Conservation (phyloP, 176 grass and related monocot species). For the Paspalum vaginatum region DNA sequence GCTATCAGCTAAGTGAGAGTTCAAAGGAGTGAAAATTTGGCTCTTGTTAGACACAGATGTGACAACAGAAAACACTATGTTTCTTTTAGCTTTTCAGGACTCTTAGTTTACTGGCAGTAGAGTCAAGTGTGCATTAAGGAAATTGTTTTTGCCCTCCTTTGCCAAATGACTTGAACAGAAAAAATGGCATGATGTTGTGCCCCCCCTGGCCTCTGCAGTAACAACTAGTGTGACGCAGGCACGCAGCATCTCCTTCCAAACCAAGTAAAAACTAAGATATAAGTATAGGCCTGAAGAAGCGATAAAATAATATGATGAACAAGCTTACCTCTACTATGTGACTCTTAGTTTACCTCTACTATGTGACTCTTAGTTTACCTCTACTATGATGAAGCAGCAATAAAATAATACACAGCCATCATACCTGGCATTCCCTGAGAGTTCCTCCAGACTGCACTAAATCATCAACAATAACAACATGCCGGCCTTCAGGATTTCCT, state of each 20-base stretch:
- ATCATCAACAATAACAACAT: slow-evolving; percentile 98
- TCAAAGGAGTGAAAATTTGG: not conserved
- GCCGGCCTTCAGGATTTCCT: slow-evolving; percentile 70
- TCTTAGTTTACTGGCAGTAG: not conserved
- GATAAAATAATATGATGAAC: too few relatives aligned
- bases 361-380: too few relatives aligned
- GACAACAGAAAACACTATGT: not conserved
- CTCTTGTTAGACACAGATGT: not conserved
- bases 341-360: too few relatives aligned
- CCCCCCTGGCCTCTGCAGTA: not conserved
- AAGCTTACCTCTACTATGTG: too few relatives aligned
- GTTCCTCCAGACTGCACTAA: slow-evolving; percentile 94
- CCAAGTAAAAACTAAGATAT: not conserved
- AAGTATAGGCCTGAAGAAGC: not conserved
- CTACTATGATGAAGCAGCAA: too few relatives aligned
- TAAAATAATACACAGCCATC: not conserved
- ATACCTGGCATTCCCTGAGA: slow-evolving; percentile 90
- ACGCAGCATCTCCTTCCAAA: not conserved
- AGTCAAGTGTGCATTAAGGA: not conserved
- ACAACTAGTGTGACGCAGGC: not conserved
- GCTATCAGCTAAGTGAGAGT: slow-evolving; percentile 1
- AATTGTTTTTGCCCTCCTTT: not conserved
- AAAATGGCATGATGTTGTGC: not conserved
- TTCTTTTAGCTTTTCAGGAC: not conserved
- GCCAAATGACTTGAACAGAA: not conserved